Percentiles rank a stretch among this genome's conserved stretches.
phyloP scores from a whole-genome alignment of 768 basidiomycete species.

The Hypholoma sublateritium region DNA sequence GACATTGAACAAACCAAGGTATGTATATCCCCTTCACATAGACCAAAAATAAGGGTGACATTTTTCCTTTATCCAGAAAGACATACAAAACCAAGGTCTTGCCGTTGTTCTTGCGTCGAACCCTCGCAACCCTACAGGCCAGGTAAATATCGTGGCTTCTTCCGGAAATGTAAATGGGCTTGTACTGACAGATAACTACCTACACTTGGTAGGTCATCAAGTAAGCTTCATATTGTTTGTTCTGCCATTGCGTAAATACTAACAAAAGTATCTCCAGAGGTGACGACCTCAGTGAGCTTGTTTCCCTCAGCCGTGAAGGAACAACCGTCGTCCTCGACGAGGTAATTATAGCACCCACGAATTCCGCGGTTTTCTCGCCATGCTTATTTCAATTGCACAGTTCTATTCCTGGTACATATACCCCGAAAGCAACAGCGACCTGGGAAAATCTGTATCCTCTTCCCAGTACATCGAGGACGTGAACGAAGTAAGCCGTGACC shows the following conservation, averaged over 20 bases:
- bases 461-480: slow-evolving; percentile 88
- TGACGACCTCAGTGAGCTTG: slow-evolving; percentile 79
- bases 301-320: slow-evolving; percentile 67
- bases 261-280: slow-evolving; percentile 44
- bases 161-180: not conserved
- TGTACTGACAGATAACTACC: not conserved
- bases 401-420: slow-evolving; percentile 98
- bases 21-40: too few relatives aligned
- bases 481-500: slow-evolving; percentile 47
- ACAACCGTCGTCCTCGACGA: slow-evolving; percentile 87
- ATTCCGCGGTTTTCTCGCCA: not conserved
- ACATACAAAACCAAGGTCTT: slow-evolving; percentile 81
- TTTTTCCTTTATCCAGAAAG: slow-evolving; percentile 48
- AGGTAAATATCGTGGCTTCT: slow-evolving; percentile 41
- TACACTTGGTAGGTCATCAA: slow-evolving; percentile 45
- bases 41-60: slow-evolving; percentile 26
- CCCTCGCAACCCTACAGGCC: slow-evolving; percentile 97
- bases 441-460: slow-evolving; percentile 77
- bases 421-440: slow-evolving; percentile 71
- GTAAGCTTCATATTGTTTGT: slow-evolving; percentile 23
- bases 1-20: slow-evolving; percentile 67
- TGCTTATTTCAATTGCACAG: slow-evolving; percentile 33
- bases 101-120: slow-evolving; percentile 88
- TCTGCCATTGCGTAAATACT: slow-evolving; percentile 2
- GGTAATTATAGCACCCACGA: slow-evolving; percentile 33